phyloP scores from a whole-genome alignment of 176 grass and related monocot species.

The Tillandsia fasciculata region DNA sequence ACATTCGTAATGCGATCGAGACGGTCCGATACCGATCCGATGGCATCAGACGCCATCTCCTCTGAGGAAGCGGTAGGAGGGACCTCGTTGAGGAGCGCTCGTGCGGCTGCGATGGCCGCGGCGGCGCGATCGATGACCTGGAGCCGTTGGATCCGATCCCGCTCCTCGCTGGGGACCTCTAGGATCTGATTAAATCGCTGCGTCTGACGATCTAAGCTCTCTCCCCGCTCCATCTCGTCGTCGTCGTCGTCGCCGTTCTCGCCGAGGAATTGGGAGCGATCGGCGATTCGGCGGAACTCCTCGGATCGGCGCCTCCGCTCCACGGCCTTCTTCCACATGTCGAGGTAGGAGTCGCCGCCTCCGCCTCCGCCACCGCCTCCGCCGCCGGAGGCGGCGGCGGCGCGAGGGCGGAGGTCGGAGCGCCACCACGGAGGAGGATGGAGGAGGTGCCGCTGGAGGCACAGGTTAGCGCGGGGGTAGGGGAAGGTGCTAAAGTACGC shows the following conservation, averaged over 20 bases:
- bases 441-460: background rate
- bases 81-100: constrained; percentile 52
- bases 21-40: background rate
- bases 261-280: background rate
- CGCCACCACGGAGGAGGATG: background rate
- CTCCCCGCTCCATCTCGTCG: background rate
- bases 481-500: constrained; percentile 7
- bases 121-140: constrained; percentile 94
- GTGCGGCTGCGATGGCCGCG: constrained; percentile 66
- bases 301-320: constrained; percentile 39
- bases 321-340: constrained; percentile 63
- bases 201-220: constrained; percentile 26
- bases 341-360: constrained; percentile 38
- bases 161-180: constrained; percentile 63
- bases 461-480: constrained; percentile 7
- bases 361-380: background rate
- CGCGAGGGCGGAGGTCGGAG: background rate
- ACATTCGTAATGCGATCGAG: background rate
- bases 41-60: constrained; percentile 10
- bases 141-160: constrained; percentile 63
- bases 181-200: constrained; percentile 74
- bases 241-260: constrained; percentile 3
- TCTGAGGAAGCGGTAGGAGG: background rate
- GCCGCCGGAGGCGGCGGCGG: background rate
- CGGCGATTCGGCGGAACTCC: constrained; percentile 21